These are phyloP conservation scores for Fusarium circinatum DNA, from an alignment of 2,329 filamentous ascomycete genomes.

Conservation along the genomic window DNA sequence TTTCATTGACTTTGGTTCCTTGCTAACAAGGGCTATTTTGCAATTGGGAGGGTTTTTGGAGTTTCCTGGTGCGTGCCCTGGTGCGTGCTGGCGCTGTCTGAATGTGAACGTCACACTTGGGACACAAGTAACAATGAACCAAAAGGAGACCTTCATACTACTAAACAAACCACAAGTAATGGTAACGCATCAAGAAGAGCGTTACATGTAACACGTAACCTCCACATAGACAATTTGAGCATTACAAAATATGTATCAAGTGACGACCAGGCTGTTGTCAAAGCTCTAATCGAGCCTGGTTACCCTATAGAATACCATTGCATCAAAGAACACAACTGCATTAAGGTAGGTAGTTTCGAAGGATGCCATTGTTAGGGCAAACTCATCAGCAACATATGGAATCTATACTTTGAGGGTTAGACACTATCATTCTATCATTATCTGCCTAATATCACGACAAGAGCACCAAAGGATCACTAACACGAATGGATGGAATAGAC, in stretches of 20 bases:
- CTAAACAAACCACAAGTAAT: neutral
- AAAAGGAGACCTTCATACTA: neutral
- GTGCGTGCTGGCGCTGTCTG: neutral
- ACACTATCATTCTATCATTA: neutral
- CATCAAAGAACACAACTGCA: neutral
- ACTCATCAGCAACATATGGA: neutral
- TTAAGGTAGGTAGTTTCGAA: neutral
- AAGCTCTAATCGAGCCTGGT: neutral
- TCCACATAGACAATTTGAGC: neutral
- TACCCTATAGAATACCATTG: neutral
- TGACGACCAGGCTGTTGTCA: neutral
- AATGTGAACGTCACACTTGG: neutral
- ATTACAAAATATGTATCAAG: neutral
- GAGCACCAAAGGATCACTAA: neutral
- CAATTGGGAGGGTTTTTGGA: neutral
- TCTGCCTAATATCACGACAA: neutral
- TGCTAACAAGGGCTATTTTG: neutral
- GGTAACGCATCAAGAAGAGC: neutral
- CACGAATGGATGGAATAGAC: neutral
- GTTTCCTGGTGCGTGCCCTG: too few species aligned
- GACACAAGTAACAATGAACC: neutral
- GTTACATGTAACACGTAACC: neutral
- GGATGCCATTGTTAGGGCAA: neutral
- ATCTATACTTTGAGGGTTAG: neutral
- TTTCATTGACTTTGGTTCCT: neutral